Conservation (phyloP, 306 rosid species). For the Myrica gale region DNA sequence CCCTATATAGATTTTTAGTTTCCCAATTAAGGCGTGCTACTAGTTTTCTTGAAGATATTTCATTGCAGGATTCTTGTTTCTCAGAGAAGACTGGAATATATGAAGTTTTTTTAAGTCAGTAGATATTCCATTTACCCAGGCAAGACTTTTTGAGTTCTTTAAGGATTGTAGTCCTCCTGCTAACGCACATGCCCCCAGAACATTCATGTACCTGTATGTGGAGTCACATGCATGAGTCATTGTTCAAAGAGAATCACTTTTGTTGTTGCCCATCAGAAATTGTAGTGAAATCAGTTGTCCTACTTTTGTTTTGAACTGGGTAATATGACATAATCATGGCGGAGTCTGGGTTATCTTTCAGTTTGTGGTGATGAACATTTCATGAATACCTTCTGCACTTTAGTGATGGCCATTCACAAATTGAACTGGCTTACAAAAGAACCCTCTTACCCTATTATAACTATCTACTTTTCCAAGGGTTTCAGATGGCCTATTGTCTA, state of each 20-base stretch:
- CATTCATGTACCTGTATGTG: not conserved
- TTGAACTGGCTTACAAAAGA: not conserved
- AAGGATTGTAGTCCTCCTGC: not conserved
- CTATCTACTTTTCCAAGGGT: not conserved
- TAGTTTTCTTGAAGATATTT: not conserved
- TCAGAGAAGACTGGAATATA: not conserved
- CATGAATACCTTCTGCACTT: not conserved
- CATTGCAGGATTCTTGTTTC: not conserved
- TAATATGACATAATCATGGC: not conserved
- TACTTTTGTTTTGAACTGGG: not conserved
- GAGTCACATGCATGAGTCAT: not conserved
- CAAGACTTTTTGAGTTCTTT: not conserved
- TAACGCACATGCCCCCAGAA: not conserved
- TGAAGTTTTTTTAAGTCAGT: not conserved
- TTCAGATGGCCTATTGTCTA: not conserved
- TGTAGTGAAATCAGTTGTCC: not conserved
- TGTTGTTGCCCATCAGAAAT: not conserved
- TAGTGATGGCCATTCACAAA: not conserved
- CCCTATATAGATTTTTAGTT: constrained; percentile 3
- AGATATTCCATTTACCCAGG: constrained; percentile 5
- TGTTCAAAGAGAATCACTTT: not conserved
- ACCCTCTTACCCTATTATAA: not conserved
- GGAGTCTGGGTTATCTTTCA: not conserved
- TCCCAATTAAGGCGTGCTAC: not conserved
- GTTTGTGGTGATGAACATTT: not conserved